These are phyloP conservation scores for Pulveroboletus sp. DNA, from an alignment of 768 basidiomycete species.

Conservation along the genomic window DNA sequence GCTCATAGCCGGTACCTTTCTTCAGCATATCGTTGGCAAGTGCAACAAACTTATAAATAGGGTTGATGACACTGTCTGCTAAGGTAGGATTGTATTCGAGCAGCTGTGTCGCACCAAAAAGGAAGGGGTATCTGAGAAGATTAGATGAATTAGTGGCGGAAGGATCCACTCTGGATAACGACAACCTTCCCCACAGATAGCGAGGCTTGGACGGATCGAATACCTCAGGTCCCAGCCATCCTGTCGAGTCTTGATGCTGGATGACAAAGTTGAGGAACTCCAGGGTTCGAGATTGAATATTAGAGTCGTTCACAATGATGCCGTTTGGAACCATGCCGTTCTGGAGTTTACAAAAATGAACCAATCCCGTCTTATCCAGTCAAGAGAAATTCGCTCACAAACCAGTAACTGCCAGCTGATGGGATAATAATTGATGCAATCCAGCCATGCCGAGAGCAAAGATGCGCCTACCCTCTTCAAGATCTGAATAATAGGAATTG, in stretches of 20 bases:
- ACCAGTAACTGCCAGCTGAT: conserved; percentile 2
- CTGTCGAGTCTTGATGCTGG: conserved; percentile 1
- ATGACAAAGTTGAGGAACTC: conserved; percentile 1
- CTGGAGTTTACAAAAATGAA: not conserved
- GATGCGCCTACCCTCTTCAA: not conserved
- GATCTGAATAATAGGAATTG: not conserved
- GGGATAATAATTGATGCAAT: not conserved
- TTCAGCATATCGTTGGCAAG: conserved; percentile 56
- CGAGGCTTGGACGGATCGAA: not conserved
- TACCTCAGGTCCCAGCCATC: conserved; percentile 2
- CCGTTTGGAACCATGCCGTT: not conserved
- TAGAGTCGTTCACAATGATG: not conserved
- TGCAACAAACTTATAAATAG: conserved; percentile 46
- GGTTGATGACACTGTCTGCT: not conserved
- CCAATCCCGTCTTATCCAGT: not conserved
- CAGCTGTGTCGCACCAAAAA: conserved; percentile 5
- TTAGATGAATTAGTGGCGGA: not conserved
- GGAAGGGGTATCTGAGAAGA: conserved; percentile 2
- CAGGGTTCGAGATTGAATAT: not conserved
- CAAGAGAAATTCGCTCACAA: not conserved
- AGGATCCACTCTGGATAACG: not conserved
- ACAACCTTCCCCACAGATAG: conserved; percentile 5
- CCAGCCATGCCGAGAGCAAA: not conserved
- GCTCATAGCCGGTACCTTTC: conserved; percentile 48
- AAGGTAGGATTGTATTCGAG: conserved; percentile 2